Evolutionary conservation across 1,139 yeast genomes (phyloP).

Genomic region (Nakaseomyces uthaithaninus): DNA sequence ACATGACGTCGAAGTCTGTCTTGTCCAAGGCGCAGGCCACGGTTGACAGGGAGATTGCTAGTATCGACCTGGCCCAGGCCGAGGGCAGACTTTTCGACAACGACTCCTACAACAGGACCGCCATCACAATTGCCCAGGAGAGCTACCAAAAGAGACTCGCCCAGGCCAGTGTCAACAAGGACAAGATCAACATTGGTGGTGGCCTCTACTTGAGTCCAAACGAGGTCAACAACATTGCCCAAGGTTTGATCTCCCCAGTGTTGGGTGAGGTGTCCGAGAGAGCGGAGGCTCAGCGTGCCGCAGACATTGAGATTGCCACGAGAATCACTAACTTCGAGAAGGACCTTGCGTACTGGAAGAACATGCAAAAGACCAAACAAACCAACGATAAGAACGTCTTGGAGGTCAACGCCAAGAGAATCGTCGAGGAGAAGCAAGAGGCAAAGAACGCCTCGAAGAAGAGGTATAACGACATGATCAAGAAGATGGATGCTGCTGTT

Average conservation of each 20-base stretch:
- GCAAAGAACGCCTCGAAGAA: conserved; percentile 22
- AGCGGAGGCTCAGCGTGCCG: conserved; percentile 63
- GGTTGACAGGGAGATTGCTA: conserved; percentile 44
- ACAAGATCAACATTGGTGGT: conserved; percentile 67
- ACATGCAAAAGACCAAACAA: conserved; percentile 18
- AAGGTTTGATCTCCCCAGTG: conserved; percentile 77
- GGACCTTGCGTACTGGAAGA: conserved; percentile 11
- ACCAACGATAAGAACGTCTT: conserved; percentile 22
- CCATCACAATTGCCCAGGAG: conserved; percentile 58
- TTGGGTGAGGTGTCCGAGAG: conserved; percentile 63
- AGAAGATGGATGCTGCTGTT: conserved; percentile 25
- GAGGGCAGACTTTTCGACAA: conserved; percentile 34
- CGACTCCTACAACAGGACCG: conserved; percentile 40
- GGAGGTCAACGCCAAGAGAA: conserved; percentile 26
- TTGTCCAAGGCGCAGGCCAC: conserved; percentile 54
- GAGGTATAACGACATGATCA: conserved; percentile 26
- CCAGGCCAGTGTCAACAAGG: conserved; percentile 16
- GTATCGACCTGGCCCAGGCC: conserved; percentile 36
- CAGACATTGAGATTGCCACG: conserved; percentile 48
- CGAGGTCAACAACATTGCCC: conserved; percentile 79
- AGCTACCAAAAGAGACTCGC: conserved; percentile 21
- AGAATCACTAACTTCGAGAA: conserved; percentile 11
- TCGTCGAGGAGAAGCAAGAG: conserved; percentile 25
- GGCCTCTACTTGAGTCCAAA: conserved; percentile 70
- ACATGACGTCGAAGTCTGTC: conserved; percentile 38